Conservation (phyloP, 2,329 filamentous ascomycete genomes). For the Colletotrichum lini region DNA sequence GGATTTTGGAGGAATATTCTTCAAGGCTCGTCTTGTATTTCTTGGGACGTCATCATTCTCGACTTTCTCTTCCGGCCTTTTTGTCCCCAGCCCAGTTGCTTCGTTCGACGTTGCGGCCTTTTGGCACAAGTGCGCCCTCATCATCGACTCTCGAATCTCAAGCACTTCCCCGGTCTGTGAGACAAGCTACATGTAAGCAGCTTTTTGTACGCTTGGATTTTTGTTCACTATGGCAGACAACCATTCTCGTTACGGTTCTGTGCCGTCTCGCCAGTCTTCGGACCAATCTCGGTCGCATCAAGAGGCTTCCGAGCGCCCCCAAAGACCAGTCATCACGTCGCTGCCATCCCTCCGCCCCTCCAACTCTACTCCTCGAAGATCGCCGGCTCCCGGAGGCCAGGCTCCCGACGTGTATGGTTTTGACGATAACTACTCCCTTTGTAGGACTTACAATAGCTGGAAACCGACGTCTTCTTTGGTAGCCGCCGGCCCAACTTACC, state of each 20-base stretch:
- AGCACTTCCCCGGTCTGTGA: background rate
- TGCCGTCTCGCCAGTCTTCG: background rate
- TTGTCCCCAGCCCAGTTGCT: background rate
- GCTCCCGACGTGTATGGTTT: background rate
- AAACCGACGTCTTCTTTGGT: background rate
- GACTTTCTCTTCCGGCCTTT: background rate
- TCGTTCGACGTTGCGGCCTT: too few species aligned
- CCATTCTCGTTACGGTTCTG: background rate
- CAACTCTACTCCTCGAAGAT: background rate
- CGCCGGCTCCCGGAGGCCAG: background rate
- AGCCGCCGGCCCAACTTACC: background rate
- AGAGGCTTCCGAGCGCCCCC: background rate
- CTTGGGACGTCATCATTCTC: background rate
- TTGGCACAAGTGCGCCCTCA: background rate
- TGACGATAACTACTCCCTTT: background rate
- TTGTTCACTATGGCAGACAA: conserved; percentile 17
- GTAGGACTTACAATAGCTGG: background rate
- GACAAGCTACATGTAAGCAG: background rate
- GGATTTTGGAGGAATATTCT: background rate
- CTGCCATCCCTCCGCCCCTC: conserved; percentile 20
- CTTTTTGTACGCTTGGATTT: background rate
- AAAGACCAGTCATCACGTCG: background rate
- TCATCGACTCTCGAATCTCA: background rate
- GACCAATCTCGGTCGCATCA: background rate
- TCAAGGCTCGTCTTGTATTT: background rate